Evolutionary conservation across 2,329 filamentous ascomycete species (phyloP).

Genomic region (Trichoderma pleuroti): DNA sequence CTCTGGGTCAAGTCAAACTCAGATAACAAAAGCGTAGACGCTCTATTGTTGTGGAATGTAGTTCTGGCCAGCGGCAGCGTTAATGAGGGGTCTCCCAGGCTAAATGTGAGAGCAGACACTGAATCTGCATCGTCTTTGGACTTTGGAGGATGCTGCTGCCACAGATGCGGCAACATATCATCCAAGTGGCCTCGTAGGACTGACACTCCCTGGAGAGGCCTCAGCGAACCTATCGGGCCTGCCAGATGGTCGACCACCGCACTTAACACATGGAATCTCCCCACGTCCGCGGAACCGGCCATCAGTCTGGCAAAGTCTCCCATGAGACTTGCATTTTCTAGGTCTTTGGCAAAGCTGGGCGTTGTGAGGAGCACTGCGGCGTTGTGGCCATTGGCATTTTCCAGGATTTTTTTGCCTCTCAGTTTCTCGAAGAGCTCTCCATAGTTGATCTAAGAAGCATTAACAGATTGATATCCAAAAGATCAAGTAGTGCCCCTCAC

Average conservation of each 20-base stretch:
- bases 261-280: constrained; percentile 45
- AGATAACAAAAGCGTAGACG: constrained; percentile 53
- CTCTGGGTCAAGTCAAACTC: constrained; percentile 28
- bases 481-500: neutral
- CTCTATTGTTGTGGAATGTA: constrained; percentile 66
- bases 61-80: constrained; percentile 73
- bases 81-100: constrained; percentile 37
- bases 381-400: constrained; percentile 33
- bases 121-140: constrained; percentile 32
- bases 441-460: constrained; percentile 19
- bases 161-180: constrained; percentile 45
- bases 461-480: neutral
- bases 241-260: constrained; percentile 56
- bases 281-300: constrained; percentile 39
- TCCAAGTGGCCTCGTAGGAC: constrained; percentile 45
- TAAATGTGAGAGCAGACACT: constrained; percentile 42
- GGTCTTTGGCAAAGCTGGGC: constrained; percentile 44
- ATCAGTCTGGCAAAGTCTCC: constrained; percentile 43
- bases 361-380: constrained; percentile 51
- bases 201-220: constrained; percentile 45
- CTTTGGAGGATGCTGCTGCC: constrained; percentile 33
- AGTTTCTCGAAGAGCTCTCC: constrained; percentile 24
- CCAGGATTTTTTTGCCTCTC: constrained; percentile 25
- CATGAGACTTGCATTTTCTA: constrained; percentile 45
- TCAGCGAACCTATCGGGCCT: constrained; percentile 31